Conservation (phyloP, 352 stramenopile species). For the Phytophthora citricola region DNA sequence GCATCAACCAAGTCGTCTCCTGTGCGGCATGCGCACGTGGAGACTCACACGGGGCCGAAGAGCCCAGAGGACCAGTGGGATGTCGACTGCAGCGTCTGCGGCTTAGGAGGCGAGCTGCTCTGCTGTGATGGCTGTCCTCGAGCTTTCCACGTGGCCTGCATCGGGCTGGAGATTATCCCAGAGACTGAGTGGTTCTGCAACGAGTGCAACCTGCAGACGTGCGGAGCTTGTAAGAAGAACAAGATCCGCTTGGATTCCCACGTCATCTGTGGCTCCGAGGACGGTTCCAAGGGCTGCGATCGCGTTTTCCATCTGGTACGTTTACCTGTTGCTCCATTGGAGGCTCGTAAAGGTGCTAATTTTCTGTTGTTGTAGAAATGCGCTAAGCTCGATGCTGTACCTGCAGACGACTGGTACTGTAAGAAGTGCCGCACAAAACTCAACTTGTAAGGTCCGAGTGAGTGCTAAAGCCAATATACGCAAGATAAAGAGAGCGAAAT, state of each 20-base stretch:
- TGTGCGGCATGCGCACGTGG: slow-evolving; percentile 27
- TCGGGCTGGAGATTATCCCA: slow-evolving; percentile 66
- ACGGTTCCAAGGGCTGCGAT: slow-evolving; percentile 87
- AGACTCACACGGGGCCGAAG: slow-evolving; percentile 40
- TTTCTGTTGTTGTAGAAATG: slow-evolving; percentile 75
- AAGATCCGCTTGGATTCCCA: slow-evolving; percentile 90
- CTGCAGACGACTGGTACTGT: slow-evolving; percentile 91
- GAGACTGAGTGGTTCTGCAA: slow-evolving; percentile 90
- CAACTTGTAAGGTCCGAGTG: slow-evolving; percentile 35
- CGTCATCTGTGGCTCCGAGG: slow-evolving; percentile 90
- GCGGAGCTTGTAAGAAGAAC: slow-evolving; percentile 85
- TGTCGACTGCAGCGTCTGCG: slow-evolving; percentile 90
- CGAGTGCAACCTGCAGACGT: slow-evolving; percentile 86
- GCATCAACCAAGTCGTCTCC: slow-evolving; percentile 31
- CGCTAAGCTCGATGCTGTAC: slow-evolving; percentile 75
- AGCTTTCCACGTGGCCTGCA: slow-evolving; percentile 92
- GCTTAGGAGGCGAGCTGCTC: slow-evolving; percentile 82
- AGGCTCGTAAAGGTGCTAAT: slow-evolving; percentile 9
- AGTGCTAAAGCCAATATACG: slow-evolving; percentile 27
- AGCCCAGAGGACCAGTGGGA: slow-evolving; percentile 83
- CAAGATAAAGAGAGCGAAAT: slow-evolving; percentile 19
- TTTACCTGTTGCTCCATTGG: neutral
- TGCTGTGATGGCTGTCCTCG: slow-evolving; percentile 93
- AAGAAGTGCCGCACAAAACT: slow-evolving; percentile 67
- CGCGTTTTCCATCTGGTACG: slow-evolving; percentile 89